Evolutionary conservation across 257 asterid species (phyloP).

Genomic region (Scutellaria galericulata): DNA sequence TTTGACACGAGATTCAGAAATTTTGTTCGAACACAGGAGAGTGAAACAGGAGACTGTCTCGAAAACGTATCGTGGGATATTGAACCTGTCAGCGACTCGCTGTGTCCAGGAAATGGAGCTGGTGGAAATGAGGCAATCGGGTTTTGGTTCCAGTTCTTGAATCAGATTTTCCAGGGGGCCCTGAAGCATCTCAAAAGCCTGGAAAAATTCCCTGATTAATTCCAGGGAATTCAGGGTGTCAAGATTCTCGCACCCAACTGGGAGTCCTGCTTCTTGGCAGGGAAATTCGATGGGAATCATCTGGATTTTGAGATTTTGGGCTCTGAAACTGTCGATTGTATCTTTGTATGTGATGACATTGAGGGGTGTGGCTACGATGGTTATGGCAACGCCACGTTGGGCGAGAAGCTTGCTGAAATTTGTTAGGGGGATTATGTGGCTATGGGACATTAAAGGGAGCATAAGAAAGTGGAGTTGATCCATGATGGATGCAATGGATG

Average conservation of each 20-base stretch:
- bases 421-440: too few relatives aligned
- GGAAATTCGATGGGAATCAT: conserved; percentile 51
- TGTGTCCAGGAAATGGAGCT: conserved; percentile 55
- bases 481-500: too few relatives aligned
- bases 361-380: too few relatives aligned
- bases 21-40: conserved; percentile 34
- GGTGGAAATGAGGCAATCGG: conserved; percentile 52
- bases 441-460: too few relatives aligned
- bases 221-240: conserved; percentile 45
- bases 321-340: conserved; percentile 30
- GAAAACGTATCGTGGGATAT: conserved; percentile 52
- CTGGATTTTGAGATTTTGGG: conserved; percentile 32
- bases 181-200: conserved; percentile 36
- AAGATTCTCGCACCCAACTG: conserved; percentile 58
- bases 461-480: too few relatives aligned
- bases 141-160: conserved; percentile 35
- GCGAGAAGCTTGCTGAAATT: too few relatives aligned
- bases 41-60: conserved; percentile 58
- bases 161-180: conserved; percentile 41
- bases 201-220: conserved; percentile 32
- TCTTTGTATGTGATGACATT: not conserved
- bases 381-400: too few relatives aligned
- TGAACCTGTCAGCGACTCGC: conserved; percentile 37
- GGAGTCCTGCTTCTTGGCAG: conserved; percentile 51
- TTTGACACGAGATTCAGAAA: conserved; percentile 10